A percentile compares a stretch with the other conserved stretches of the same genome.
These are phyloP conservation scores for Boletus mariae DNA, from an alignment of 1,284 basidiomycete genomes.

Conservation along the genomic window DNA sequence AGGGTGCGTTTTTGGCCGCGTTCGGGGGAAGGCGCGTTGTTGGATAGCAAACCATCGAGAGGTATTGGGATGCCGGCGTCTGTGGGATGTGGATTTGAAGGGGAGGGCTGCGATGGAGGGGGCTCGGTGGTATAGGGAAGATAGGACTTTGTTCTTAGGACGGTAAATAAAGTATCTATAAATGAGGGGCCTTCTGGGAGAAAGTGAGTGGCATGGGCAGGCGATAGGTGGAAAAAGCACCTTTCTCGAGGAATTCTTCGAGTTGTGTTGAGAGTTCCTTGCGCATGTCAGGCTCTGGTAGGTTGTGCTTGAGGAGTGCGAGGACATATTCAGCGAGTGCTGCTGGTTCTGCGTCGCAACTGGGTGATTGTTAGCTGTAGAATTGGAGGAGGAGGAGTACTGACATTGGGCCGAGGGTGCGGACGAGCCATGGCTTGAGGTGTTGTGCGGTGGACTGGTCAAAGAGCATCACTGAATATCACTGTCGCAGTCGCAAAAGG, in stretches of 20 bases:
- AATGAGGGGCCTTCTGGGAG: constrained; percentile 69
- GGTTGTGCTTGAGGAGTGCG: constrained; percentile 90
- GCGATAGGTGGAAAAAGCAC: constrained; percentile 38
- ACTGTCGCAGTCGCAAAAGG: neutral
- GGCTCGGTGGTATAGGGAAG: constrained; percentile 60
- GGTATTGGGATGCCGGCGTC: constrained; percentile 77
- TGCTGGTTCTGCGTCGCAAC: constrained; percentile 94
- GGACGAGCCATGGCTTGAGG: constrained; percentile 80
- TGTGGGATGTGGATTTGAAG: constrained; percentile 36
- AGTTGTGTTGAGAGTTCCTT: constrained; percentile 76
- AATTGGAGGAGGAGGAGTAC: neutral
- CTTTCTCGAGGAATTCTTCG: constrained; percentile 89
- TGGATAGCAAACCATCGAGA: constrained; percentile 56
- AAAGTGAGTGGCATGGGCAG: constrained; percentile 11
- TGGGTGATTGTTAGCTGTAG: constrained; percentile 34
- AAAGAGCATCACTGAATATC: constrained; percentile 49
- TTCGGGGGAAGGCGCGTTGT: constrained; percentile 44
- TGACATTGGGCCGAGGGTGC: constrained; percentile 83
- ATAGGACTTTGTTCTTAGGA: constrained; percentile 79
- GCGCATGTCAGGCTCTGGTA: constrained; percentile 78
- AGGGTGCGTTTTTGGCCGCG: constrained; percentile 61
- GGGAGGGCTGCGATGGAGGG: constrained; percentile 27
- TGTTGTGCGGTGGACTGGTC: constrained; percentile 59
- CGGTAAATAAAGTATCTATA: constrained; percentile 80
- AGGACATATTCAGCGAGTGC: constrained; percentile 94